Evolutionary conservation across 441 rosid species (phyloP).

Genomic region (Bocquillonia castaneifolia): DNA sequence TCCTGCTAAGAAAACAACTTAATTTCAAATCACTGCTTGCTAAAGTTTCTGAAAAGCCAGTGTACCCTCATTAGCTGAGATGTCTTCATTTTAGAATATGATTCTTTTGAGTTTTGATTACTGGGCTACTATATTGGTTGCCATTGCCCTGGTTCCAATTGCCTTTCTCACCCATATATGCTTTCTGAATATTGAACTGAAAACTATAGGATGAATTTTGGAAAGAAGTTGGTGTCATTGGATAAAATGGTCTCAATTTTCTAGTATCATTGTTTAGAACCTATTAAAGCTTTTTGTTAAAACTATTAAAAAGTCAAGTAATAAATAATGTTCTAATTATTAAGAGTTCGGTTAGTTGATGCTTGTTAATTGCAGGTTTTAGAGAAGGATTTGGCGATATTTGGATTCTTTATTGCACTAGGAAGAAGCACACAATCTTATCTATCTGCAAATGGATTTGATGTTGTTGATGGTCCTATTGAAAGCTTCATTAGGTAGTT

Average conservation of each 20-base stretch:
- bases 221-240: background rate
- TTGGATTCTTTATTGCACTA: slow-evolving; percentile 94
- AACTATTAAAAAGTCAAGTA: background rate
- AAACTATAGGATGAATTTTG: background rate
- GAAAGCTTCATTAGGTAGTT: slow-evolving; percentile 78
- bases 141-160: background rate
- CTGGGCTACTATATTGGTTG: background rate
- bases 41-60: slow-evolving; percentile 4
- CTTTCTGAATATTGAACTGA: slow-evolving; percentile 2
- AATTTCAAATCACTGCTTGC: background rate
- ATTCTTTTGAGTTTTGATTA: background rate
- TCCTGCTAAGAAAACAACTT: slow-evolving; percentile 8
- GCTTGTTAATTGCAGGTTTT: slow-evolving; percentile 62
- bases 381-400: slow-evolving; percentile 96
- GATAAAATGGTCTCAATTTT: background rate
- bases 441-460: slow-evolving; percentile 75
- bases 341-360: slow-evolving; percentile 13
- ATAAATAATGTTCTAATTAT: background rate
- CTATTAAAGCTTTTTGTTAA: background rate
- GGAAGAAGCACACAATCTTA: slow-evolving; percentile 83
- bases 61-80: slow-evolving; percentile 2
- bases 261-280: background rate
- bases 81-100: background rate
- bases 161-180: background rate
- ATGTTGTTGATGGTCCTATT: slow-evolving; percentile 50